These are phyloP conservation scores for Lupinus albus DNA, from an alignment of 306 rosid genomes.

Conservation along the genomic window DNA sequence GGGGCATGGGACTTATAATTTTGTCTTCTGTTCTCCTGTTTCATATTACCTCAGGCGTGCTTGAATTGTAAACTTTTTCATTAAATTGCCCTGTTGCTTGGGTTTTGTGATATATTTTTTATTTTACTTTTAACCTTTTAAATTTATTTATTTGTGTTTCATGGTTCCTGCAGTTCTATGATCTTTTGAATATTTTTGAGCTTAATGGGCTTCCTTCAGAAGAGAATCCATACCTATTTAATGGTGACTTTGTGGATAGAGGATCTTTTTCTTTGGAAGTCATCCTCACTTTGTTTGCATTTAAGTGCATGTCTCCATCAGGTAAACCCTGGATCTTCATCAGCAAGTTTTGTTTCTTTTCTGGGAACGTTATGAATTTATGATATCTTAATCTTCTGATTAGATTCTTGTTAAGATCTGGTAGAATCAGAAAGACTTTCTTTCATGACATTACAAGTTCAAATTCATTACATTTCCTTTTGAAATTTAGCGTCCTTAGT, in stretches of 20 bases:
- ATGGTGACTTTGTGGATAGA: constrained; percentile 98
- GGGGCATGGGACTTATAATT: background rate
- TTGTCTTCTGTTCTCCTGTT: constrained; percentile 15
- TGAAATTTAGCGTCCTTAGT: constrained; percentile 7
- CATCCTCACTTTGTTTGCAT: constrained; percentile 93
- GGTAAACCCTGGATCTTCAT: constrained; percentile 55
- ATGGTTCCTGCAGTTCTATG: constrained; percentile 77
- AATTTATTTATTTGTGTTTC: constrained; percentile 9
- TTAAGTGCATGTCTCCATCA: constrained; percentile 98
- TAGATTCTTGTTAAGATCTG: constrained; percentile 7
- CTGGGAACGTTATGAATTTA: background rate
- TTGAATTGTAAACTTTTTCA: constrained; percentile 22
- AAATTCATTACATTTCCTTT: background rate
- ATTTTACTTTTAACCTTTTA: background rate
- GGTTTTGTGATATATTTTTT: background rate
- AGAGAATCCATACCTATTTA: constrained; percentile 96
- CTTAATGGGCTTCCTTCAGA: constrained; percentile 99
- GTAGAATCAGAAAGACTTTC: constrained; percentile 1
- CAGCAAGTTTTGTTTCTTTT: constrained; percentile 7
- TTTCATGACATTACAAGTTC: background rate
- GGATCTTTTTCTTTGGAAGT: constrained; percentile 98
- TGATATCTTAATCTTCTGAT: constrained; percentile 1
- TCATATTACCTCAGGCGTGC: background rate
- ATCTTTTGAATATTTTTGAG: constrained; percentile 96
- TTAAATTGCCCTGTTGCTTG: constrained; percentile 10